phyloP scores from a whole-genome alignment of 257 asterid species.

The Avicennia marina region DNA sequence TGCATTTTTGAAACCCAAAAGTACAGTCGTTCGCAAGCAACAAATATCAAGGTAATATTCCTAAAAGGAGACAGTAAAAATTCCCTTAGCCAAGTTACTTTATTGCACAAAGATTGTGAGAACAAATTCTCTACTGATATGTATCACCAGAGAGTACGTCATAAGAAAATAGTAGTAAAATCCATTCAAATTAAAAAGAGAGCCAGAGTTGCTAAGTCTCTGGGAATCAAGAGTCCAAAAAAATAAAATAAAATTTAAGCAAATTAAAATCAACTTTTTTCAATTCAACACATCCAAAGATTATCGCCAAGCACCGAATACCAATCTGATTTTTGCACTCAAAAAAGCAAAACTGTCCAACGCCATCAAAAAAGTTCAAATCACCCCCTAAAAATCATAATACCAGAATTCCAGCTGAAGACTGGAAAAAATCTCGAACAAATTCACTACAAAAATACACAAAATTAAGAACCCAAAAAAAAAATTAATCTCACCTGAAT shows the following conservation, averaged over 20 bases:
- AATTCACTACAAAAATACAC: neutral
- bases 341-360: neutral
- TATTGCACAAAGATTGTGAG: conserved; percentile 6
- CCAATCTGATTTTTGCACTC: neutral
- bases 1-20: conserved; percentile 1
- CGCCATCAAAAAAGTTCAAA: neutral
- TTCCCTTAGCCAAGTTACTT: conserved; percentile 15
- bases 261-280: conserved; percentile 1
- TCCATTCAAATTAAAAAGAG: conserved; percentile 13
- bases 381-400: neutral
- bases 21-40: conserved; percentile 6
- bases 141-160: conserved; percentile 4
- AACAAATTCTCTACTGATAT: conserved; percentile 23
- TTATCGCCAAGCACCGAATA: neutral
- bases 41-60: conserved; percentile 8
- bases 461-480: neutral
- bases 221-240: conserved; percentile 31
- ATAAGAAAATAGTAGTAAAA: conserved; percentile 10
- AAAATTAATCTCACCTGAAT: conserved; percentile 19
- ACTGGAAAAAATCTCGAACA: neutral
- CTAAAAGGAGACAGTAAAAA: conserved; percentile 12
- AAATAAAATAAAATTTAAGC: conserved; percentile 10
- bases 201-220: conserved; percentile 3
- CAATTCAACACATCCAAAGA: conserved; percentile 4
- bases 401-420: conserved; percentile 15